phyloP scores from a whole-genome alignment of 169 alveolate species.

The Plasmodium vinckei region DNA sequence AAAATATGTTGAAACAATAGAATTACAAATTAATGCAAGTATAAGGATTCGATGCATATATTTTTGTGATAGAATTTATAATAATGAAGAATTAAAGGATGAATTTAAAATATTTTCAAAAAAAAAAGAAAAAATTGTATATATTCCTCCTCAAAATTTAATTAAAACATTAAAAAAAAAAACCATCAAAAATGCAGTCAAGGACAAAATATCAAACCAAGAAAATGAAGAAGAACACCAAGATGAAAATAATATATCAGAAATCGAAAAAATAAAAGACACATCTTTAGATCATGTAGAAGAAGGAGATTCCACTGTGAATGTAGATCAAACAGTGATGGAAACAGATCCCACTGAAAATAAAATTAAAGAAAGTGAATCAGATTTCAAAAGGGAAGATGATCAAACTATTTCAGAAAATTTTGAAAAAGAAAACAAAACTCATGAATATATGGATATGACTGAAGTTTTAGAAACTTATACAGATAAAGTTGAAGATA shows the following conservation, averaged over 20 bases:
- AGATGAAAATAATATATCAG: not conserved
- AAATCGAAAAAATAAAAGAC: no score
- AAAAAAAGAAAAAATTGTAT: slow-evolving; percentile 46
- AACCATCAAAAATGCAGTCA: slow-evolving; percentile 17
- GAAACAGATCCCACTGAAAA: not conserved
- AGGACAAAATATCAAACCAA: slow-evolving; percentile 1
- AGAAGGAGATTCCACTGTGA: not conserved
- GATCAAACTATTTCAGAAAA: not conserved
- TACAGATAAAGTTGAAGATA: not conserved
- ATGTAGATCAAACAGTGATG: not conserved
- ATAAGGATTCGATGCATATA: slow-evolving; percentile 96
- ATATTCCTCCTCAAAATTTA: slow-evolving; percentile 38
- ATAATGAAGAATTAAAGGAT: slow-evolving; percentile 87
- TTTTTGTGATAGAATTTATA: slow-evolving; percentile 95
- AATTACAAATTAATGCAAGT: slow-evolving; percentile 97
- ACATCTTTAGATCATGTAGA: not conserved
- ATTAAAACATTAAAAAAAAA: slow-evolving; percentile 35
- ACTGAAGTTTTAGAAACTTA: not conserved
- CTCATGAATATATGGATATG: not conserved
- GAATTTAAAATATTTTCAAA: slow-evolving; percentile 59
- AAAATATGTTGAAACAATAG: slow-evolving; percentile 95
- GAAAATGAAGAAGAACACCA: not conserved
- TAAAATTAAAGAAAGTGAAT: not conserved
- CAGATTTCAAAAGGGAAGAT: not conserved
- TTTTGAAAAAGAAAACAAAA: not conserved